These are phyloP conservation scores for Hansfordia pulvinata DNA, from an alignment of 2,329 filamentous ascomycete species.

Conservation along the genomic window DNA sequence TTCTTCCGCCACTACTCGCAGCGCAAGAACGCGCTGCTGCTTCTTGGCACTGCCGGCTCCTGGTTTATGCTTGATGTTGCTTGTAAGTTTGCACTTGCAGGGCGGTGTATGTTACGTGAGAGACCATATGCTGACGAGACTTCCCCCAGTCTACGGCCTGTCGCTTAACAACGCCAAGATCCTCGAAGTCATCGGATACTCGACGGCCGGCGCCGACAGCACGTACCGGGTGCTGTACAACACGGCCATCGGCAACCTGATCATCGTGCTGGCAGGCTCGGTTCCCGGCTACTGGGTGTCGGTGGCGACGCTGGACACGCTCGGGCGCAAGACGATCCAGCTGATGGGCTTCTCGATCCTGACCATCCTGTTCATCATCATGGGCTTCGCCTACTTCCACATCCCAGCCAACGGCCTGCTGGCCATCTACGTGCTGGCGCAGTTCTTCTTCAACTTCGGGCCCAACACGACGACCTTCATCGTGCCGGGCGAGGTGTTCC, in stretches of 20 bases:
- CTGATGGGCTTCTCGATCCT: constrained; percentile 28
- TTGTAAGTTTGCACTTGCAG: constrained; percentile 22
- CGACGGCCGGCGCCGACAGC: constrained; percentile 39
- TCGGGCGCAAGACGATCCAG: constrained; percentile 51
- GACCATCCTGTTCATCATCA: constrained; percentile 29
- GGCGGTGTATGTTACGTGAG: background rate
- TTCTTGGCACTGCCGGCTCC: constrained; percentile 68
- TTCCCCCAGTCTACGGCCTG: constrained; percentile 40
- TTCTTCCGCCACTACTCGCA: constrained; percentile 58
- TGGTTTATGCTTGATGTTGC: constrained; percentile 63
- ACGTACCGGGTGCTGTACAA: constrained; percentile 42
- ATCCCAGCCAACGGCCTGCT: constrained; percentile 22
- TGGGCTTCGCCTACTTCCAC: constrained; percentile 29
- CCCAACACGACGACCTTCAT: constrained; percentile 34
- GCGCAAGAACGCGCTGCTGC: constrained; percentile 57
- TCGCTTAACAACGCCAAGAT: constrained; percentile 49
- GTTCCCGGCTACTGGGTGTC: constrained; percentile 55
- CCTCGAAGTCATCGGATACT: constrained; percentile 44
- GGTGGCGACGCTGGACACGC: constrained; percentile 43
- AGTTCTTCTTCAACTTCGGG: constrained; percentile 30
- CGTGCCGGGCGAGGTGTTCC: constrained; percentile 28
- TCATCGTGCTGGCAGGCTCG: constrained; percentile 48
- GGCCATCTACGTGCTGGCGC: constrained; percentile 29
- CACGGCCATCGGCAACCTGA: constrained; percentile 49
- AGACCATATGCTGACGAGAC: constrained; percentile 5